phyloP scores from a whole-genome alignment of 805 yeast species.

The Lipomyces oligophaga region DNA sequence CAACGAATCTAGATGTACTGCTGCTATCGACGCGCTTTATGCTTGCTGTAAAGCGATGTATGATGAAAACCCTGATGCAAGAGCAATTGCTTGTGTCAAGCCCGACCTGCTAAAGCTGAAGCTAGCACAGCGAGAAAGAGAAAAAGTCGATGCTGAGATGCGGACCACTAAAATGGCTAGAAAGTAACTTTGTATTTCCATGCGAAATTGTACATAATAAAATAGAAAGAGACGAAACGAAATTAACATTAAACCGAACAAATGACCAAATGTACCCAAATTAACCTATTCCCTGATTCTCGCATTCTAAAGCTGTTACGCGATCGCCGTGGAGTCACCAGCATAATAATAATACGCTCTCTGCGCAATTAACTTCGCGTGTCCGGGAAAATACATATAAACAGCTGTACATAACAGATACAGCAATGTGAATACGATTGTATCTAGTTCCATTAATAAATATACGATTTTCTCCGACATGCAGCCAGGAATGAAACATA shows the following conservation, averaged over 20 bases:
- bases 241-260: too few species aligned
- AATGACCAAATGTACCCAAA: too few species aligned
- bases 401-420: conserved; percentile 22
- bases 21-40: conserved; percentile 64
- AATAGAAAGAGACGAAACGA: neutral
- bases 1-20: conserved; percentile 71
- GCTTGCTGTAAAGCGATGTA: conserved; percentile 71
- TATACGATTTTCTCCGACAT: neutral
- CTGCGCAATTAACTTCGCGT: conserved; percentile 24
- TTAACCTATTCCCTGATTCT: too few species aligned
- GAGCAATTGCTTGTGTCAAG: conserved; percentile 75
- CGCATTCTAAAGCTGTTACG: too few species aligned
- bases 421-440: conserved; percentile 17
- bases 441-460: conserved; percentile 7
- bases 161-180: conserved; percentile 17
- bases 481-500: conserved; percentile 2
- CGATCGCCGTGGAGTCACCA: conserved; percentile 11
- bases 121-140: conserved; percentile 58
- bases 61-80: conserved; percentile 54
- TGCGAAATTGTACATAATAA: neutral
- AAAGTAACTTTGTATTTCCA: neutral
- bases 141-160: conserved; percentile 56
- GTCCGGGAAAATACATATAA: conserved; percentile 23
- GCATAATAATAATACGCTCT: conserved; percentile 27
- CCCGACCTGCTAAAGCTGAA: conserved; percentile 60